phyloP scores from a whole-genome alignment of 2,329 filamentous ascomycete genomes.

The Tolypocladium pustulatum region DNA sequence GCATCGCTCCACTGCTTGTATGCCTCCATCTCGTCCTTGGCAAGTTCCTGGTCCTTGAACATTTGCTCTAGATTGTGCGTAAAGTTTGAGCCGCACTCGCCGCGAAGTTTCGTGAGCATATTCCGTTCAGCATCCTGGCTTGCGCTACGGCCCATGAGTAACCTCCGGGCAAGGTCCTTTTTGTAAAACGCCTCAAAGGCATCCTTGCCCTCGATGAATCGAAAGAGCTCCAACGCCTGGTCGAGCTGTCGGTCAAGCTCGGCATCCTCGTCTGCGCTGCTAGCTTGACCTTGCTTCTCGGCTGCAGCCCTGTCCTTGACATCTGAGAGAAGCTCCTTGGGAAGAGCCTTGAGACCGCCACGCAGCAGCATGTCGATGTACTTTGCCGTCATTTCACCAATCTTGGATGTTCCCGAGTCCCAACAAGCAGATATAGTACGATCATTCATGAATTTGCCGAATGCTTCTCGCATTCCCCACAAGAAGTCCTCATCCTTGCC shows the following conservation, averaged over 20 bases:
- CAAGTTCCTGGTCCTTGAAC: slow-evolving; percentile 97
- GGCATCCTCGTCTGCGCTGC: slow-evolving; percentile 75
- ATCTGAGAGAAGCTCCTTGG: slow-evolving; percentile 55
- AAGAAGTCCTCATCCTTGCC: slow-evolving; percentile 64
- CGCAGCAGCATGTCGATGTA: slow-evolving; percentile 85
- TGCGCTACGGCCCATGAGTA: slow-evolving; percentile 86
- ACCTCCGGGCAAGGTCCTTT: slow-evolving; percentile 79
- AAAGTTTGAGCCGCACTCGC: slow-evolving; percentile 86
- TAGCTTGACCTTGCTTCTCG: slow-evolving; percentile 52
- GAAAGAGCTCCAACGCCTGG: slow-evolving; percentile 85
- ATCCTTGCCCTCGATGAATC: slow-evolving; percentile 94
- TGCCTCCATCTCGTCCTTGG: slow-evolving; percentile 82
- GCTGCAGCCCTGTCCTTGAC: slow-evolving; percentile 44
- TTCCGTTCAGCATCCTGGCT: slow-evolving; percentile 91
- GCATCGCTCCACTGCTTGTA: slow-evolving; percentile 62
- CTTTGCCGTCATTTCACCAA: slow-evolving; percentile 97
- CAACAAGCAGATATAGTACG: slow-evolving; percentile 62
- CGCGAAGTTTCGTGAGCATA: slow-evolving; percentile 86
- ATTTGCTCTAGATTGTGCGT: slow-evolving; percentile 97
- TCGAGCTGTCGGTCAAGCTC: slow-evolving; percentile 89
- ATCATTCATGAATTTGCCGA: slow-evolving; percentile 88
- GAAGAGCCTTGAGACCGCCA: slow-evolving; percentile 76
- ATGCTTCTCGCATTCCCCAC: slow-evolving; percentile 72
- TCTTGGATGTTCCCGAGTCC: slow-evolving; percentile 80
- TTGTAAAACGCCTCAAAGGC: slow-evolving; percentile 99